Conservation (phyloP, 2,329 filamentous ascomycete genomes). For the Cercospora canescens region DNA sequence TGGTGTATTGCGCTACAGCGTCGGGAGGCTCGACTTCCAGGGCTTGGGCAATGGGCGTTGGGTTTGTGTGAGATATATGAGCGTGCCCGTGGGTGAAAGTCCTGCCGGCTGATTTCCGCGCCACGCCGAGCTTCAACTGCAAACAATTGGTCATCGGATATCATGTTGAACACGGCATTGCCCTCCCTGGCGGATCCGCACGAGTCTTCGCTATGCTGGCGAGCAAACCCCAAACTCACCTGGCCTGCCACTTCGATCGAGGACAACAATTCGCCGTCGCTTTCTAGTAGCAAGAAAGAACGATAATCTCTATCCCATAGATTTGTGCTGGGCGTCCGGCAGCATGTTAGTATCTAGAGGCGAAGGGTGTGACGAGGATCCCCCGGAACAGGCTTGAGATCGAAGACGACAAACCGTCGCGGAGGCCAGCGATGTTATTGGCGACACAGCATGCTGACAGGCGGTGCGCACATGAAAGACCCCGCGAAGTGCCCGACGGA, state of each 20-base stretch:
- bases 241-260: not conserved
- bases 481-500: not conserved
- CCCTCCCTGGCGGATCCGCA: not conserved
- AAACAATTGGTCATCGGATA: not conserved
- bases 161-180: not conserved
- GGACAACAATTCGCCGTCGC: not conserved
- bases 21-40: conserved; percentile 6
- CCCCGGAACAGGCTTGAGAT: not conserved
- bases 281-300: not conserved
- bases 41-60: conserved; percentile 8
- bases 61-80: conserved; percentile 9
- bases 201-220: not conserved
- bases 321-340: not conserved
- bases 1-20: conserved; percentile 6
- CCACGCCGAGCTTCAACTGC: not conserved
- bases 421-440: not conserved
- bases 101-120: not conserved
- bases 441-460: not conserved
- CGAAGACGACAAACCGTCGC: not conserved
- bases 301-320: not conserved
- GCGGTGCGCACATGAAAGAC: not conserved
- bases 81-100: conserved; percentile 8
- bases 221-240: not conserved
- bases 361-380: not conserved
- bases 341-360: not conserved